Percentiles rank a stretch among this genome's conserved stretches.
These are phyloP conservation scores for Diaporthe caulivora DNA, from an alignment of 2,329 filamentous ascomycete species.

Conservation along the genomic window DNA sequence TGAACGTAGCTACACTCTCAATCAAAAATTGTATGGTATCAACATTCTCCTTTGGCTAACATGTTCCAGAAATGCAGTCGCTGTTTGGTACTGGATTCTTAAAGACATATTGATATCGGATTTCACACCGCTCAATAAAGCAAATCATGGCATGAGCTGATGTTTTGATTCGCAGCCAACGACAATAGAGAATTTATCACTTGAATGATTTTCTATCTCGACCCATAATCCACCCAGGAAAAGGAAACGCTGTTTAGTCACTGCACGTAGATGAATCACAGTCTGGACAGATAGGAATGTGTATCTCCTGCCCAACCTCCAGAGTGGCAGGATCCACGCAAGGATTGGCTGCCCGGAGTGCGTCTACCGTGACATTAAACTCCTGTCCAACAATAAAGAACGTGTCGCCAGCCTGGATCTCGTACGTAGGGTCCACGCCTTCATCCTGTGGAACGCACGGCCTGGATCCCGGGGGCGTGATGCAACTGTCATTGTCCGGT, in stretches of 20 bases:
- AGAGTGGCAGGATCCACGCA: conserved; percentile 18
- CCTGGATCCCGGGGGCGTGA: conserved; percentile 13
- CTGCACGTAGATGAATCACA: conserved; percentile 3
- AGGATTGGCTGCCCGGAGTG: conserved; percentile 14
- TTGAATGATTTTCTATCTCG: background rate
- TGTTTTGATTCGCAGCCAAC: no score
- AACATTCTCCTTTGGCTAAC: no score
- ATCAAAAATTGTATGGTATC: no score
- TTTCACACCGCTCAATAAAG: no score
- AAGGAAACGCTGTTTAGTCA: background rate
- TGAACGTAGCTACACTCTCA: no score
- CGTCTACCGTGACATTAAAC: conserved; percentile 25
- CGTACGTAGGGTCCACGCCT: background rate
- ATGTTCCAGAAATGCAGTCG: no score
- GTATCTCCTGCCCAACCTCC: conserved; percentile 11
- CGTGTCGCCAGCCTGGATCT: conserved; percentile 24
- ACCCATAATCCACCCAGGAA: no score
- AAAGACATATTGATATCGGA: no score
- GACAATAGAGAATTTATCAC: no score
- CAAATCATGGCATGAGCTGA: no score
- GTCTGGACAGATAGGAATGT: conserved; percentile 28
- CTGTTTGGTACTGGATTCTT: no score
- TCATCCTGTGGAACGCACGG: conserved; percentile 19
- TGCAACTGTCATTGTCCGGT: conserved; percentile 29
- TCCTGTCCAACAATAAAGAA: conserved; percentile 22